Conservation (phyloP, 2,329 filamentous ascomycete genomes). For the Neurospora crassa region DNA sequence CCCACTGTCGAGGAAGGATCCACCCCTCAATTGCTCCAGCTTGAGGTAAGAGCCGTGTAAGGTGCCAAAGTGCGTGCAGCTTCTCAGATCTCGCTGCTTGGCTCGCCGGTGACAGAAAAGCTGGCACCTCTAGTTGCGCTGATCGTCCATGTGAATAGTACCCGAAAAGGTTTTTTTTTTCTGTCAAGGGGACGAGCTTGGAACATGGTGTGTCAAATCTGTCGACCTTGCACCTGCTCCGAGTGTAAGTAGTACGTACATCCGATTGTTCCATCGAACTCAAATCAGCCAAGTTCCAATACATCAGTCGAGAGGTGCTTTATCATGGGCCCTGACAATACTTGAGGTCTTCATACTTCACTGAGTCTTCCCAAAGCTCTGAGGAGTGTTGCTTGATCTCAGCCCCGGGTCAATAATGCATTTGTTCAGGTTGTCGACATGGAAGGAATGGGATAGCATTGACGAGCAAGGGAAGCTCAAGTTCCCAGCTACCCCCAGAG, state of each 20-base stretch:
- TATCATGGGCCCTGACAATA: background rate
- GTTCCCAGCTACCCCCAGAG: slow-evolving; percentile 5
- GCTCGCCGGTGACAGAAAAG: too few species aligned
- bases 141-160: too few species aligned
- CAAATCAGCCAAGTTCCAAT: background rate
- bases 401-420: background rate
- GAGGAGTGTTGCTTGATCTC: background rate
- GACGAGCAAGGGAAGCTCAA: slow-evolving; percentile 9
- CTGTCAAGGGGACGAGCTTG: background rate
- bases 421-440: background rate
- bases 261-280: background rate
- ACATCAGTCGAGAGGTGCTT: background rate
- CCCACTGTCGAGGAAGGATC: background rate
- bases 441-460: background rate
- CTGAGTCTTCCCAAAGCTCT: background rate
- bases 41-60: background rate
- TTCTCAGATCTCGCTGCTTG: background rate
- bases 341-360: background rate
- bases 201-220: background rate
- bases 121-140: too few species aligned
- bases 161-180: too few species aligned
- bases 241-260: background rate
- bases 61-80: background rate
- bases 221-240: background rate
- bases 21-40: background rate